These are phyloP conservation scores for Melampsora americana DNA, from an alignment of 1,284 basidiomycete genomes.

Conservation along the genomic window DNA sequence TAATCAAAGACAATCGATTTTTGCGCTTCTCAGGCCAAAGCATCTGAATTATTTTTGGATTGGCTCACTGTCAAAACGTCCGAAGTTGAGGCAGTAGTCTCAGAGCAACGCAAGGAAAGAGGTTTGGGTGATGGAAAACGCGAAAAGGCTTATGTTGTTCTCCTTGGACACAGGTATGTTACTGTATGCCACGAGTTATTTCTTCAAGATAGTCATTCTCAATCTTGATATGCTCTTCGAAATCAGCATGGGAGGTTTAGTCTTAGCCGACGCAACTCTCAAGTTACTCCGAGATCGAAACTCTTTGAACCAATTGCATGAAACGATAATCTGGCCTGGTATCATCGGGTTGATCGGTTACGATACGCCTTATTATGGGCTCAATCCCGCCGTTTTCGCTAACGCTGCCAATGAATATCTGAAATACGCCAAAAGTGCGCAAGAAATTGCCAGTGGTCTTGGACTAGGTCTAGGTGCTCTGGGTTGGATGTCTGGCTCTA, in stretches of 20 bases:
- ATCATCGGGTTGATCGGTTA: conserved; percentile 42
- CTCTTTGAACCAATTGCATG: conserved; percentile 5
- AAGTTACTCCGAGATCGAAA: conserved; percentile 31
- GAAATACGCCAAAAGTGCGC: conserved; percentile 20
- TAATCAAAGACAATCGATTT: neutral
- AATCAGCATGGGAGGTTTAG: conserved; percentile 33
- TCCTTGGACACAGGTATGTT: conserved; percentile 33
- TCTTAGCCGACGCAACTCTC: conserved; percentile 37
- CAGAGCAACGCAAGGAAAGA: neutral
- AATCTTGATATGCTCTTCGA: neutral
- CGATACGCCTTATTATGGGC: conserved; percentile 39
- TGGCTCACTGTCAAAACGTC: conserved; percentile 42
- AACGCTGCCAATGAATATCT: conserved; percentile 33
- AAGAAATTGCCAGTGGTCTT: conserved; percentile 22
- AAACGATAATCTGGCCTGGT: conserved; percentile 36
- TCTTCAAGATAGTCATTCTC: neutral
- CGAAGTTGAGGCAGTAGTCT: conserved; percentile 19
- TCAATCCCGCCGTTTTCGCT: conserved; percentile 24
- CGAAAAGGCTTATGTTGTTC: conserved; percentile 20
- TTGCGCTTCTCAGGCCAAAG: conserved; percentile 13
- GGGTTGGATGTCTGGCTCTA: neutral
- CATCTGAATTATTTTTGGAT: conserved; percentile 35
- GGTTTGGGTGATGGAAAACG: neutral
- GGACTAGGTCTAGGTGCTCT: conserved; percentile 10
- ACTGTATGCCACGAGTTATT: neutral